phyloP scores from a whole-genome alignment of 2,329 filamentous ascomycete genomes.

The Epichloe uncinata region DNA sequence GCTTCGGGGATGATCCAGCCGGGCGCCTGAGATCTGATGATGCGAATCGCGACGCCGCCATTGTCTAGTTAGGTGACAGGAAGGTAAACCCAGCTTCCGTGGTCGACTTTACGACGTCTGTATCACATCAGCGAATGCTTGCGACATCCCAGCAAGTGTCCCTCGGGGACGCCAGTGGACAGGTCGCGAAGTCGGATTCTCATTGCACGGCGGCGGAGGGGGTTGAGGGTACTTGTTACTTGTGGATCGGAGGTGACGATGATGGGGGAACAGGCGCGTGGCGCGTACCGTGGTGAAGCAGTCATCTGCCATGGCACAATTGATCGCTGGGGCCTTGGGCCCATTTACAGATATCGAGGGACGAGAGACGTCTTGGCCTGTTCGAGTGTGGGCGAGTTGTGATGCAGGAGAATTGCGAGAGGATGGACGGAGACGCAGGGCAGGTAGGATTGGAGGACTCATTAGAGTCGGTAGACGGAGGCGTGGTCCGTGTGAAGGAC shows the following conservation, averaged over 20 bases:
- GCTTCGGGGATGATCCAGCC: constrained; percentile 39
- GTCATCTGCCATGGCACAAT: constrained; percentile 36
- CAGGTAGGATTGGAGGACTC: neutral
- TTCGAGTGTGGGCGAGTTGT: neutral
- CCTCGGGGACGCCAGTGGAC: neutral
- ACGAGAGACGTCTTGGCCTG: neutral
- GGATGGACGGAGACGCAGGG: neutral
- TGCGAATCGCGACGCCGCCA: constrained; percentile 34
- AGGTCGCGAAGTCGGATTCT: neutral
- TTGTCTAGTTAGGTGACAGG: constrained; percentile 21
- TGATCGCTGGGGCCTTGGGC: constrained; percentile 26
- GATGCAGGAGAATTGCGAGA: neutral
- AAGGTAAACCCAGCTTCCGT: constrained; percentile 18
- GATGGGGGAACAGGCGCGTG: constrained; percentile 1
- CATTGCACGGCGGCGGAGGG: neutral
- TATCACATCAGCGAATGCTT: constrained; percentile 1
- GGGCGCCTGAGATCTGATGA: constrained; percentile 35
- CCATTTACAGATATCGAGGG: constrained; percentile 23
- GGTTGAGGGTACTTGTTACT: neutral
- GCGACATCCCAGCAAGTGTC: neutral
- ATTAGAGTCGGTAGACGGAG: constrained; percentile 5
- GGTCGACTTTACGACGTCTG: constrained; percentile 31
- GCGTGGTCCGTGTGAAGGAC: neutral
- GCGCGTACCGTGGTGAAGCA: constrained; percentile 29
- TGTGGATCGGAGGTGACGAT: neutral